Conservation (phyloP, 768 basidiomycete species). For the Hypsizygus marmoreus region DNA sequence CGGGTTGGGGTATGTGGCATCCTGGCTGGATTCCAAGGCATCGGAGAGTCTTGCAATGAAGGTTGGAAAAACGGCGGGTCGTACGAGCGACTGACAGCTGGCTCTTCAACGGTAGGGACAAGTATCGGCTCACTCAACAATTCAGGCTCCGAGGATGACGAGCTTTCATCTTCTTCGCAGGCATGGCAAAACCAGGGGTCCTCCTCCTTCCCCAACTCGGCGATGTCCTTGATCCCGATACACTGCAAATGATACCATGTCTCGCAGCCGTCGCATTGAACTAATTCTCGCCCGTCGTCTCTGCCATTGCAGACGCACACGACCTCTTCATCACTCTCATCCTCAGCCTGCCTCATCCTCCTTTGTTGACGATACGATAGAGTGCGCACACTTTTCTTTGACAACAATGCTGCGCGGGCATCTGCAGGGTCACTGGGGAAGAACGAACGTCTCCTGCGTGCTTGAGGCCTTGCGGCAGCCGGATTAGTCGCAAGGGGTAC, state of each 20-base stretch:
- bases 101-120: constrained; percentile 62
- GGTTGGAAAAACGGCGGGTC: constrained; percentile 65
- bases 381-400: constrained; percentile 68
- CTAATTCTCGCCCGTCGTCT: constrained; percentile 74
- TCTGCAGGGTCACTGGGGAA: constrained; percentile 74
- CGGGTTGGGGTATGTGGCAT: constrained; percentile 55
- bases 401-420: constrained; percentile 70
- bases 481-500: constrained; percentile 52
- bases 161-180: constrained; percentile 48
- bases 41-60: constrained; percentile 57
- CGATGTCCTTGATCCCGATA: constrained; percentile 66
- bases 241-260: constrained; percentile 84
- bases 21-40: constrained; percentile 45
- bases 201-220: constrained; percentile 72
- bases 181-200: constrained; percentile 77
- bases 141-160: constrained; percentile 38
- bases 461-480: constrained; percentile 21
- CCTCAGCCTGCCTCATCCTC: constrained; percentile 35
- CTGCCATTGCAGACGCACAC: constrained; percentile 67
- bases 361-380: constrained; percentile 56
- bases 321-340: constrained; percentile 49
- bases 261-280: constrained; percentile 80
- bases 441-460: constrained; percentile 33
- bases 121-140: constrained; percentile 64
- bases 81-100: constrained; percentile 38